These are phyloP conservation scores for Auricularia heimuer DNA, from an alignment of 768 basidiomycete genomes.

Conservation along the genomic window DNA sequence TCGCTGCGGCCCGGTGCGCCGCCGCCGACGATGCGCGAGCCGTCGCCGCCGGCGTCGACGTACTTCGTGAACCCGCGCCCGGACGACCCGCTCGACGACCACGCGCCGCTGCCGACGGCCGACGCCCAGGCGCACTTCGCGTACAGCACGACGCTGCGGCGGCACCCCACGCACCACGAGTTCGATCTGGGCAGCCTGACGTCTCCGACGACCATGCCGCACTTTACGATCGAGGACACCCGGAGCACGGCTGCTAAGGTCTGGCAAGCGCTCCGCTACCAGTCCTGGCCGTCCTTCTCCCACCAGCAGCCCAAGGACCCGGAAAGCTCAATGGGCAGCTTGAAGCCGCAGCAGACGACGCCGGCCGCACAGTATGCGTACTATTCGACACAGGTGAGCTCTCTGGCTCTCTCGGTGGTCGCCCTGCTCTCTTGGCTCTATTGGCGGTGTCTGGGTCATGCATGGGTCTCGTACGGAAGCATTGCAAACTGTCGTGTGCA, in stretches of 20 bases:
- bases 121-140: slow-evolving; percentile 69
- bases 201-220: slow-evolving; percentile 1
- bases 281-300: neutral
- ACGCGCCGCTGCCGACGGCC: slow-evolving; percentile 48
- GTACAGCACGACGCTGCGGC: slow-evolving; percentile 68
- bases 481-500: too few species aligned
- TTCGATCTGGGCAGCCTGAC: neutral
- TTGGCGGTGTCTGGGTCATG: too few species aligned
- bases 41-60: slow-evolving; percentile 71
- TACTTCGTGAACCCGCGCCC: slow-evolving; percentile 59
- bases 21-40: slow-evolving; percentile 14
- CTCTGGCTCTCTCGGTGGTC: neutral
- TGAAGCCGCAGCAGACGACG: slow-evolving; percentile 29
- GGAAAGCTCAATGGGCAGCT: slow-evolving; percentile 2
- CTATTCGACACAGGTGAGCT: slow-evolving; percentile 41
- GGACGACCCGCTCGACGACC: slow-evolving; percentile 24
- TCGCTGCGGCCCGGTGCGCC: neutral
- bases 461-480: too few species aligned
- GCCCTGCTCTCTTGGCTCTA: neutral
- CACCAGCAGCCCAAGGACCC: neutral
- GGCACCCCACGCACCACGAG: slow-evolving; percentile 32
- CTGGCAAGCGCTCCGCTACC: neutral
- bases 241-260: neutral
- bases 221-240: neutral
- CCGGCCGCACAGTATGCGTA: slow-evolving; percentile 62